phyloP scores from a whole-genome alignment of 2,329 filamentous ascomycete genomes.

The Penicillium sp. region DNA sequence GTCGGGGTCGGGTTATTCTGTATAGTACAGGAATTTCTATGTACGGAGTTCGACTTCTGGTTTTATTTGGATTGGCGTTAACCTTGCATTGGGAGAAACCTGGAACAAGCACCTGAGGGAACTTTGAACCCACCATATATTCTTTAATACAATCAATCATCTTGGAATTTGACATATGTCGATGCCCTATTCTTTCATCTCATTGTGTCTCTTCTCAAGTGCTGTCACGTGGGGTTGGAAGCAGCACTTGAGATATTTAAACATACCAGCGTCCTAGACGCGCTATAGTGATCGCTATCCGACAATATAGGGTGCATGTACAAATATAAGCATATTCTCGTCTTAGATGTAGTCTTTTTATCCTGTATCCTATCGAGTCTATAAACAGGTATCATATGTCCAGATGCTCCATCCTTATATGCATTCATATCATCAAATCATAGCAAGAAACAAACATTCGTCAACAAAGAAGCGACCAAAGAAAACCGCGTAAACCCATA shows the following conservation, averaged over 20 bases:
- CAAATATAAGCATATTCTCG: neutral
- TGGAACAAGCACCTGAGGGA: neutral
- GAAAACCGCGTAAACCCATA: constrained; percentile 13
- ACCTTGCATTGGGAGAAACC: neutral
- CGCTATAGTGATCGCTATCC: no score
- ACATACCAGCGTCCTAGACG: no score
- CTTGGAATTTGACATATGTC: neutral
- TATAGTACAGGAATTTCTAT: neutral
- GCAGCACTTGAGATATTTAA: no score
- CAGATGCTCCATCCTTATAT: constrained; percentile 30
- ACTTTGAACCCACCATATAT: neutral
- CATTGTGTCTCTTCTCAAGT: no score
- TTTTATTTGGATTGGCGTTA: neutral
- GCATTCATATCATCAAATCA: constrained; percentile 32
- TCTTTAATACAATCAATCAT: neutral
- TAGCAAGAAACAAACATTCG: constrained; percentile 19
- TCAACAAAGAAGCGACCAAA: constrained; percentile 10
- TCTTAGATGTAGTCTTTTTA: constrained; percentile 2
- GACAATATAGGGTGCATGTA: no score
- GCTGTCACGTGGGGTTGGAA: no score
- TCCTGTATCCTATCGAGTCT: constrained; percentile 18
- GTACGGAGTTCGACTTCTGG: neutral
- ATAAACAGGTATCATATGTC: constrained; percentile 28
- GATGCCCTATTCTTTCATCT: no score
- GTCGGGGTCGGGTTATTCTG: neutral